Conservation (phyloP, 108 stramenopile genomes). For the Parietichytrium sp. region DNA sequence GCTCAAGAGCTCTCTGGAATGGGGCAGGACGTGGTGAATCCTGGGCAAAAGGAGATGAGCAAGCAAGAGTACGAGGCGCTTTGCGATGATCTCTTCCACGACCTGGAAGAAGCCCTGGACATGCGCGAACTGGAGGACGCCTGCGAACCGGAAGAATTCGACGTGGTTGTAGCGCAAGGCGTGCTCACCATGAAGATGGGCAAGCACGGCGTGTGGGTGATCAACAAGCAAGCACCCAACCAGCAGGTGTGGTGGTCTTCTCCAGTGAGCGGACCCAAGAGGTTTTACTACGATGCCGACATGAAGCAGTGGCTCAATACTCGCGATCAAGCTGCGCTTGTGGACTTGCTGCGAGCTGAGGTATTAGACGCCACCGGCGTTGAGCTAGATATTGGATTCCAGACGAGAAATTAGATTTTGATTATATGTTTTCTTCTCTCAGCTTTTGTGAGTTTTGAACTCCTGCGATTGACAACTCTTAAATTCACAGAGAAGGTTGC, state of each 20-base stretch:
- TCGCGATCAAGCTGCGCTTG: no score
- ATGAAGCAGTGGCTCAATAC: neutral
- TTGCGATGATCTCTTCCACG: slow-evolving; percentile 9
- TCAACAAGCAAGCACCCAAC: slow-evolving; percentile 95
- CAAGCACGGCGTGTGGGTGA: slow-evolving; percentile 68
- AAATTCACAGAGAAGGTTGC: no score
- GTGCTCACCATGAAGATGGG: slow-evolving; percentile 41
- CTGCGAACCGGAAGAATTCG: slow-evolving; percentile 8
- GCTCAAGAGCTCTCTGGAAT: no score
- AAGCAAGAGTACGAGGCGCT: neutral
- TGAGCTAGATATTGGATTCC: no score
- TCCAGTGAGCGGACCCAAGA: slow-evolving; percentile 80
- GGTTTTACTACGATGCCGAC: slow-evolving; percentile 68
- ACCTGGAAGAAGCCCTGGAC: neutral
- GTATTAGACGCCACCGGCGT: no score
- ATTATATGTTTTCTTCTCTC: no score
- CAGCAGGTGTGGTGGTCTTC: slow-evolving; percentile 82
- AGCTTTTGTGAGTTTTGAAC: no score
- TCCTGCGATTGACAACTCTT: no score
- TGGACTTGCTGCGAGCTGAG: no score
- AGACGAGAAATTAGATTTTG: no score
- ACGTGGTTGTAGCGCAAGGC: slow-evolving; percentile 35
- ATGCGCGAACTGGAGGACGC: slow-evolving; percentile 20
- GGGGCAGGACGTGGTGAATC: no score
- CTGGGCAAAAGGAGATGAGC: neutral